Evolutionary conservation across 2,329 filamentous ascomycete species (phyloP).

Genomic region (Colletotrichum sp.): DNA sequence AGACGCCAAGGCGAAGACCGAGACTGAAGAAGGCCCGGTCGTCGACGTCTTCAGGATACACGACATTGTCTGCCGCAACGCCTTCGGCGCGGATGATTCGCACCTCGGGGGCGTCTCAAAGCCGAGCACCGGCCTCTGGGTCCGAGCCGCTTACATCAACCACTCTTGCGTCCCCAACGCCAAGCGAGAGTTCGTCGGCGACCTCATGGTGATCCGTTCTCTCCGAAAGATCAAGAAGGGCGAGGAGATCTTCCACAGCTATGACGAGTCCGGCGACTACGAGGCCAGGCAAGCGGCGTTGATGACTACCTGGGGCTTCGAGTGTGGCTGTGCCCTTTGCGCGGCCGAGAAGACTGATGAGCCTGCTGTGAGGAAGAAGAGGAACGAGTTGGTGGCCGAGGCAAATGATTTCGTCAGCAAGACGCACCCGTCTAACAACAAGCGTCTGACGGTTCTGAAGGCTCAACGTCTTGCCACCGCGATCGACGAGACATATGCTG

Average conservation of each 20-base stretch:
- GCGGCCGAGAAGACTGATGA: constrained; percentile 30
- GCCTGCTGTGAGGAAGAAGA: constrained; percentile 17
- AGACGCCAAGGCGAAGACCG: neutral
- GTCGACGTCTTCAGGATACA: constrained; percentile 37
- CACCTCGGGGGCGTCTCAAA: constrained; percentile 30
- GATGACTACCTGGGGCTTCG: constrained; percentile 40
- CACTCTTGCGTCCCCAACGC: constrained; percentile 44
- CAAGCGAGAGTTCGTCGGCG: constrained; percentile 41
- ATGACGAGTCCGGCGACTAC: constrained; percentile 32
- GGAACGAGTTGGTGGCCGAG: constrained; percentile 25
- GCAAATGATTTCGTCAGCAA: constrained; percentile 24
- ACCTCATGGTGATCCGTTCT: constrained; percentile 43
- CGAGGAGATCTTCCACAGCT: constrained; percentile 38
- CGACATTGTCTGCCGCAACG: constrained; percentile 36
- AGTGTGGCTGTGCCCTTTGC: constrained; percentile 41
- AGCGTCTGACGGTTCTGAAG: constrained; percentile 23
- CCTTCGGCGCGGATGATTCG: constrained; percentile 34
- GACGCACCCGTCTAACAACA: constrained; percentile 8
- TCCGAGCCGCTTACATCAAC: constrained; percentile 44
- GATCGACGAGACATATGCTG: constrained; percentile 33
- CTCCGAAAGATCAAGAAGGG: constrained; percentile 31
- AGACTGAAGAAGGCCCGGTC: constrained; percentile 27
- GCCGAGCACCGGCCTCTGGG: constrained; percentile 43
- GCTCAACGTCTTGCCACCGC: constrained; percentile 27
- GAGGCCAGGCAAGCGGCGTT: constrained; percentile 26